Percentiles rank a stretch among this genome's conserved stretches.
phyloP scores from a whole-genome alignment of 2,329 filamentous ascomycete genomes.

The Chaetomiaceae sp. region DNA sequence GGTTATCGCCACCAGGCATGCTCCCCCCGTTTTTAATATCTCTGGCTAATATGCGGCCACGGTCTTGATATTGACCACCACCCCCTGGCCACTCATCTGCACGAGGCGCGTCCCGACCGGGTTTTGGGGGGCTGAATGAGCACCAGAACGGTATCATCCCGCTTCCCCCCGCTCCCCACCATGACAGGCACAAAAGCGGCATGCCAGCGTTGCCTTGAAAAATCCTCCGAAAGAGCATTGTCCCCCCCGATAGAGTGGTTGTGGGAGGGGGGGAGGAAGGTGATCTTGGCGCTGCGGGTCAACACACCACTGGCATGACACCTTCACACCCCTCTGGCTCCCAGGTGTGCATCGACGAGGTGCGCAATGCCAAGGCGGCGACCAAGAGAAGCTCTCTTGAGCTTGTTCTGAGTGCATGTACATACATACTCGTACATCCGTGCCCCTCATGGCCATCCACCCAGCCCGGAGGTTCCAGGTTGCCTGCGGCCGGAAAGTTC shows the following conservation, averaged over 20 bases:
- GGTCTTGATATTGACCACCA: conserved; percentile 19
- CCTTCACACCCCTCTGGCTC: background rate
- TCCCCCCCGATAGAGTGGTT: conserved; percentile 1
- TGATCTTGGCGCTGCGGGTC: conserved; percentile 10
- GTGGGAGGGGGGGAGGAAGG: background rate
- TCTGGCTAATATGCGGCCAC: conserved; percentile 21
- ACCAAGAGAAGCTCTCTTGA: background rate
- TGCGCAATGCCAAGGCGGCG: conserved; percentile 7
- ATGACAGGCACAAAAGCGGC: conserved; percentile 12
- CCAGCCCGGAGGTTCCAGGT: too few relatives aligned
- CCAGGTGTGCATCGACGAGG: background rate
- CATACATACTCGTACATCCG: too few relatives aligned
- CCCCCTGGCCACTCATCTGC: conserved; percentile 7
- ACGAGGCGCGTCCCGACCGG: conserved; percentile 17
- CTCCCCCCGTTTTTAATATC: conserved; percentile 19
- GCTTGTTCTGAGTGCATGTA: conserved; percentile 8
- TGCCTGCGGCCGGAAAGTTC: conserved; percentile 2
- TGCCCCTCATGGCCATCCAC: background rate
- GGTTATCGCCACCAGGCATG: background rate
- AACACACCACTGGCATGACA: too few relatives aligned
- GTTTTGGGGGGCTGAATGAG: conserved; percentile 22
- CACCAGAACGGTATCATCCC: conserved; percentile 18
- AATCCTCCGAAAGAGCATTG: conserved; percentile 19
- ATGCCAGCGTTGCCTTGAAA: conserved; percentile 14
- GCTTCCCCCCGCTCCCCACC: conserved; percentile 12